Evolutionary conservation across 208 protist genomes (phyloP), one percentile per base, ranked within the genome.

Genomic region (Sergeia podlipaevii): DNA sequence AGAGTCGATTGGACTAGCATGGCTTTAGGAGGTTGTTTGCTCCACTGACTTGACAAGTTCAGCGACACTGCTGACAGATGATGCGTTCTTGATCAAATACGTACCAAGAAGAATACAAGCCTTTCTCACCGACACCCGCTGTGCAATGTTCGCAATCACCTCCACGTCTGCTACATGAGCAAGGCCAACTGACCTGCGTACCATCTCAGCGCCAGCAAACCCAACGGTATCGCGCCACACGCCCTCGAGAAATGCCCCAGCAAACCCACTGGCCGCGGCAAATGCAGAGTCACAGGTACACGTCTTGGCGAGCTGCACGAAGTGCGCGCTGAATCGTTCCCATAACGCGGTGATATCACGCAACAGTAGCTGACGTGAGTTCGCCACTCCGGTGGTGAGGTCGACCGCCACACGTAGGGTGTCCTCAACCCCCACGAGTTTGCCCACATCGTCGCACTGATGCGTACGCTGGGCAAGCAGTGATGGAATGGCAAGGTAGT

Each of bases 151-250:
- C 21, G 21, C 29, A 20, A 76, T 70, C 29, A 55, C 43, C 34
- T 69, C 69, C 27, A 70, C 51, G 54, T 76, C 69, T 4, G 63
- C 63, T 15, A 76, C 69, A 44, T 76, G 69, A 2, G 60, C 61
- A 15, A 76, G 55, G n/a, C 60, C 62, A 1, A 76, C 41, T 15
- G 56, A 70, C 18, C 69, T 53, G 24, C 69, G 60, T 5, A 76
- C 60, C 63, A 76, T 66, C 49, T 76, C 69, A 3, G 44, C 47
- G 8, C 69, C 69, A 0, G 69, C 62, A 30, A 70, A 76, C 2
- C 69, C 69, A 15, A 76, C 37, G 37, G 62, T 44, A 43, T 76
- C 69, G 10, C 27, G 30, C 69, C 51, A 66, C 15, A 76, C 60
- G 18, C 57, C 38, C 26, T 36, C 27, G 13, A 37, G 21, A 26